These are phyloP conservation scores for Pichia sp. DNA, from an alignment of 1,139 yeast genomes.

Conservation along the genomic window DNA sequence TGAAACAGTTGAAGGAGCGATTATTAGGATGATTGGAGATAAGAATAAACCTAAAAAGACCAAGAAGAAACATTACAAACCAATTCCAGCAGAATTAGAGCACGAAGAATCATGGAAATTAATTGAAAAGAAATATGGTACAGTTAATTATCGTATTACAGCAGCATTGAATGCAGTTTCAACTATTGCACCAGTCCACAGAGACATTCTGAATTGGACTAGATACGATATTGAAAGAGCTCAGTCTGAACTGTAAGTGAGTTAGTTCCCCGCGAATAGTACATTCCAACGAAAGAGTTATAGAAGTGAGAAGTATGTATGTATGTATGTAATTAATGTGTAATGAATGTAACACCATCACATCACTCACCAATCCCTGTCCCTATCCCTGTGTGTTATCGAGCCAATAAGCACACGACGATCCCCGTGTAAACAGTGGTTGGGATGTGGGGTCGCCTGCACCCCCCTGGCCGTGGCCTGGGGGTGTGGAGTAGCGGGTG, in stretches of 20 bases:
- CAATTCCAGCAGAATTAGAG: neutral
- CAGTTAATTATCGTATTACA: neutral
- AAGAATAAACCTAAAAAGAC: neutral
- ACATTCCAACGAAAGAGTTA: neutral
- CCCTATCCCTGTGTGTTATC: too few species aligned
- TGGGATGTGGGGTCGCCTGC: too few species aligned
- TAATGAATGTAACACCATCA: too few species aligned
- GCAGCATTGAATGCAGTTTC: neutral
- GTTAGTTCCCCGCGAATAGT: neutral
- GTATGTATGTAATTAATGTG: too few species aligned
- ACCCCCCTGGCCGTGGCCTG: too few species aligned
- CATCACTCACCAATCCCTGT: too few species aligned
- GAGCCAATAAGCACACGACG: too few species aligned
- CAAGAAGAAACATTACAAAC: conserved; percentile 1
- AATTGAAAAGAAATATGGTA: conserved; percentile 1
- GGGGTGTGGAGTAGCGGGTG: too few species aligned
- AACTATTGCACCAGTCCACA: neutral
- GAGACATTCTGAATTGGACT: neutral
- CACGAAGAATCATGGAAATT: neutral
- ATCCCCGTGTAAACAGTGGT: too few species aligned
- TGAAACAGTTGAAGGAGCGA: neutral
- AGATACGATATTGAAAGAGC: neutral
- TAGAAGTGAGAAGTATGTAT: too few species aligned
- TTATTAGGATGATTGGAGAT: neutral
- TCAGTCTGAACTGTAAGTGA: neutral